A percentile compares a stretch with the other conserved stretches of the same genome.
Evolutionary conservation across 129 eudicot genomes (phyloP).

Genomic region (Flaveria ramosissima): DNA sequence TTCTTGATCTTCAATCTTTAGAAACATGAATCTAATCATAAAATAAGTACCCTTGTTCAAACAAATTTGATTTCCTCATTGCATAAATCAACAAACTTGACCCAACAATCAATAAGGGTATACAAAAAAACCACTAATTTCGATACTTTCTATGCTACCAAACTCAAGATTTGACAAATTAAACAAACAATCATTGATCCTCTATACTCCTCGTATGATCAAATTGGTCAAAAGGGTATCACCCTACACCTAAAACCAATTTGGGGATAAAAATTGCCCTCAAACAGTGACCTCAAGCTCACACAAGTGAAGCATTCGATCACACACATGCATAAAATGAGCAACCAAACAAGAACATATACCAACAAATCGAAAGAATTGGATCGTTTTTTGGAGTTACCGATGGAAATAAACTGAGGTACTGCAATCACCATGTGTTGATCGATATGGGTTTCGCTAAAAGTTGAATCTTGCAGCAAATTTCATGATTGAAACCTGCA

Average conservation of each 20-base stretch:
- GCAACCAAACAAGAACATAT: conserved; percentile 4
- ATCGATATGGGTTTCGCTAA: conserved; percentile 24
- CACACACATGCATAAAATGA: not conserved
- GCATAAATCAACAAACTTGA: conserved; percentile 17
- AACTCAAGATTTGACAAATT: conserved; percentile 15
- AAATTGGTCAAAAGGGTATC: conserved; percentile 23
- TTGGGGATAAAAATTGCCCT: conserved; percentile 1
- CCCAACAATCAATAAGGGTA: conserved; percentile 20
- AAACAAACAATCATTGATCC: not conserved
- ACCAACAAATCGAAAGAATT: conserved; percentile 10
- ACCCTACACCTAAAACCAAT: not conserved
- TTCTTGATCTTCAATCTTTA: conserved; percentile 10
- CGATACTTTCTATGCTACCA: not conserved
- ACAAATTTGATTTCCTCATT: not conserved
- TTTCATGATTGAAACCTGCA: conserved; percentile 30
- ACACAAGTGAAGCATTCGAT: not conserved
- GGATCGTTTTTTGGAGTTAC: conserved; percentile 34
- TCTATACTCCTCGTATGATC: conserved; percentile 18
- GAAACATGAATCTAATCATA: not conserved
- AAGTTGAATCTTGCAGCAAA: conserved; percentile 26
- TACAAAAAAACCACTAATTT: not conserved
- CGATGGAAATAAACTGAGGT: conserved; percentile 37
- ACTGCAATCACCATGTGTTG: conserved; percentile 47
- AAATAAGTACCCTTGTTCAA: not conserved
- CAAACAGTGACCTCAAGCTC: conserved; percentile 3